These are phyloP conservation scores for Paxillus rubicundulus DNA, from an alignment of 768 basidiomycete genomes.

Conservation along the genomic window DNA sequence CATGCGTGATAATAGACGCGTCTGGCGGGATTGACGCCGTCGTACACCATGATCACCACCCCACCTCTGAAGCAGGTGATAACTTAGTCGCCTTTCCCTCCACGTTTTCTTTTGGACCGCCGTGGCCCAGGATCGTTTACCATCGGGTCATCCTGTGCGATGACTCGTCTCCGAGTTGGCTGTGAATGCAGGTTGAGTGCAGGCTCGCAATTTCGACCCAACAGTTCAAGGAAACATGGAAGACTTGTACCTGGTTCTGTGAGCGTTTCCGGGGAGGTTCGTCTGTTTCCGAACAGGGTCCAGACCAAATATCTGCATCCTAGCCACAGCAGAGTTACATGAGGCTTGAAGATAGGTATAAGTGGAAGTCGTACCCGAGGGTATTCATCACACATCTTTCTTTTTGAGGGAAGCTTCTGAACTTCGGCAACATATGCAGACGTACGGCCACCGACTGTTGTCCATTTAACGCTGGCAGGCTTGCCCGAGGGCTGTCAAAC, in stretches of 20 bases:
- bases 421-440: conserved; percentile 69
- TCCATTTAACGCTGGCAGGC: conserved; percentile 70
- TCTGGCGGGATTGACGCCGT: background rate
- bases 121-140: background rate
- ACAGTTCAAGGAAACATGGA: background rate
- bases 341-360: background rate
- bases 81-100: background rate
- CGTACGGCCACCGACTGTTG: conserved; percentile 75
- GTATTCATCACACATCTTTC: background rate
- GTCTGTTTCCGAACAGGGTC: background rate
- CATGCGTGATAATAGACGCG: background rate
- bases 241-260: background rate
- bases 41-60: background rate
- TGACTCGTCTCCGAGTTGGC: background rate
- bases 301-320: background rate
- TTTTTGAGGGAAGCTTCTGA: conserved; percentile 38
- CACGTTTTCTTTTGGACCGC: conserved; percentile 11
- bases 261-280: background rate
- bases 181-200: background rate
- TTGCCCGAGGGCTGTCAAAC: conserved; percentile 58
- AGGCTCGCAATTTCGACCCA: background rate
- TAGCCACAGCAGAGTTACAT: background rate
- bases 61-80: background rate
- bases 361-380: background rate
- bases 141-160: background rate